Evolutionary conservation across 257 asterid genomes (phyloP).

Genomic region (Scutellaria baicalensis): DNA sequence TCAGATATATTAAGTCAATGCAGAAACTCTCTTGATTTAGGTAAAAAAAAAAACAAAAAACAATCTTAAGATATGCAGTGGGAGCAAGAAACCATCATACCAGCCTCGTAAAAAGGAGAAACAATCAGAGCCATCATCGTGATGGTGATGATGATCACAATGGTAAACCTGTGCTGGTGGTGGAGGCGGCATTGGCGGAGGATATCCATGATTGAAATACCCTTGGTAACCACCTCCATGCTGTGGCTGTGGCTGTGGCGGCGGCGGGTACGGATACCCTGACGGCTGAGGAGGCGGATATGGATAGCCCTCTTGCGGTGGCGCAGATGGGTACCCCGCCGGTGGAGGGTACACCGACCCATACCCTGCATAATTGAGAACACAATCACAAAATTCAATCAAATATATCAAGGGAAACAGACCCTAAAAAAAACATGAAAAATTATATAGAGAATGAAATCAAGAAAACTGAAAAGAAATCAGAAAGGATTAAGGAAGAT

Average conservation of each 20-base stretch:
- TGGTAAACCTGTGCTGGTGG: constrained; percentile 35
- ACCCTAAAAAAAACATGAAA: not conserved
- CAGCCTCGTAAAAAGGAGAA: constrained; percentile 65
- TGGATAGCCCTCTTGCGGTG: constrained; percentile 47
- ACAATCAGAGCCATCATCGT: constrained; percentile 32
- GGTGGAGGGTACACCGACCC: constrained; percentile 55
- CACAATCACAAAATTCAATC: not conserved
- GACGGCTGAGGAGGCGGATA: constrained; percentile 39
- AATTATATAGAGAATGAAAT: not conserved
- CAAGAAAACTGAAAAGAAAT: not conserved
- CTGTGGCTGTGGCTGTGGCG: constrained; percentile 34
- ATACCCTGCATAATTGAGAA: constrained; percentile 29
- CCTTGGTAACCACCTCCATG: constrained; percentile 58
- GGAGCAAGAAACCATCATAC: constrained; percentile 26
- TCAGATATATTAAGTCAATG: not conserved
- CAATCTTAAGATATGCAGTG: not conserved
- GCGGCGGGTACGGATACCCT: constrained; percentile 53
- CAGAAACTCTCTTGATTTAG: not conserved
- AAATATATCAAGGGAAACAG: not conserved
- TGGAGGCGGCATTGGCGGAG: constrained; percentile 32
- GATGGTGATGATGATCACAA: constrained; percentile 43
- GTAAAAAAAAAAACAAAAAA: not conserved
- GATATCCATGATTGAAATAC: constrained; percentile 49
- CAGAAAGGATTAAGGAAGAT: not conserved
- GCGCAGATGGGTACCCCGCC: constrained; percentile 42